Base-by-base conservation (phyloP, 2,329 filamentous ascomycete species). In the Lasiodiplodia theobromae region DNA sequence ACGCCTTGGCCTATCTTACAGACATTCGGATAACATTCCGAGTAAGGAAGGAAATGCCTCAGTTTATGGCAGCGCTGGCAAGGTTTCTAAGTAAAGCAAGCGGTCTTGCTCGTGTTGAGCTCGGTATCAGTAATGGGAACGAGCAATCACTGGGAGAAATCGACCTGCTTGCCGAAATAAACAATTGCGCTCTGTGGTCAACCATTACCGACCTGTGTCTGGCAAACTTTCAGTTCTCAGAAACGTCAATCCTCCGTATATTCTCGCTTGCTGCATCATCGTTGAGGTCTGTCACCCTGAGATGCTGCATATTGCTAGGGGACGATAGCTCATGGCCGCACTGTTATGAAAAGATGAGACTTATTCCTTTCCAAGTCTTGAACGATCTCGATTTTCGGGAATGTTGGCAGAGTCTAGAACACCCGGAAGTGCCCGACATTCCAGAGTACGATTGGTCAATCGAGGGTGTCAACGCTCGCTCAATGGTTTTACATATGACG, bases 331-430 rank as follows among this genome's bases (percentile, higher is more conserved):
- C 25, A 11, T 54, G 51, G 51, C 1, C 25, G 0, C 12, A 54
- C 25, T 25, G 28, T n/a, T 31, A 31, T 11, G 6, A 4, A 7
- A 4, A 8, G 2, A 74, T 70, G 40, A 71, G 69, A 18, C 12
- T n/a, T 5, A 44, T 44, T 18, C 14, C 16, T n/a, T 44, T 44
- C 16, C 14, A n/a, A 18, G 4, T 14, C 18, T 18, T 44, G 2
- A 5, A 4, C 5, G 1, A 18, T 44, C 40, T 44, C 18, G 40
- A 44, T 44, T 18, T 44, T n/a, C 14, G 14, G 14, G 12, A 6
- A 6, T n/a, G 40, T 44, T 40, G 1, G 12, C 12, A 40, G 12
- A 12, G 4, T 7, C 6, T 7, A 16, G 12, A 16, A 2, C 38
- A 12, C 12, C 12, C 1, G 4, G 38, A 4, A 40, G 2, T 16